Evolutionary conservation across 768 basidiomycete species (phyloP).

Genomic region (Tricholoma bakamatsutake): DNA sequence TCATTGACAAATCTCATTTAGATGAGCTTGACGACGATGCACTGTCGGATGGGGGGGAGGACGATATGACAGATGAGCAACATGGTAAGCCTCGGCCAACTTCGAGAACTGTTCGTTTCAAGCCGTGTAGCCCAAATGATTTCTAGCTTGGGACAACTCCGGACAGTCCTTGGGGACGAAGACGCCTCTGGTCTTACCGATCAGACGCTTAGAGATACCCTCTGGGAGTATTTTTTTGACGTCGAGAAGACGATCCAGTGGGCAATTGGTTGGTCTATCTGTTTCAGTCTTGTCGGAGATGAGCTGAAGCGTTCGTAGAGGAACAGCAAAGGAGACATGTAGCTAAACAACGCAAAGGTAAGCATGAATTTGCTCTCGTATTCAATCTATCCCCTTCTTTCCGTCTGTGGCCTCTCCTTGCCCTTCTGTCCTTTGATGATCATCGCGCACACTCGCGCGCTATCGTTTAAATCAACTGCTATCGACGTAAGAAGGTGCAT

Average conservation of each 20-base stretch:
- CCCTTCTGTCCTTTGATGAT: slow-evolving; percentile 8
- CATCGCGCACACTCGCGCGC: slow-evolving; percentile 6
- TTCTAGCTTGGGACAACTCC: slow-evolving; percentile 63
- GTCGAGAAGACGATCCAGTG: slow-evolving; percentile 69
- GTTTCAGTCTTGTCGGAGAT: slow-evolving; percentile 1
- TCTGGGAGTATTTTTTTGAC: slow-evolving; percentile 90
- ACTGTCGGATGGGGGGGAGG: slow-evolving; percentile 71
- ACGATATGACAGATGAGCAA: slow-evolving; percentile 78
- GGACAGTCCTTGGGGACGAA: slow-evolving; percentile 60
- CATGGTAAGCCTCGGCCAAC: slow-evolving; percentile 43
- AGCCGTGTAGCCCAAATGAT: slow-evolving; percentile 55
- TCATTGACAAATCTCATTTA: slow-evolving; percentile 22
- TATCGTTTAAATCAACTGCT: slow-evolving; percentile 18
- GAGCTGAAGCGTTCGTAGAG: slow-evolving; percentile 37
- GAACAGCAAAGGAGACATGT: slow-evolving; percentile 58
- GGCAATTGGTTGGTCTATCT: slow-evolving; percentile 57
- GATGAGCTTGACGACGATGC: slow-evolving; percentile 85
- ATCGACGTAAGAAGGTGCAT: slow-evolving; percentile 57
- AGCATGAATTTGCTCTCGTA: slow-evolving; percentile 35
- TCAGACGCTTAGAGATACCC: slow-evolving; percentile 62
- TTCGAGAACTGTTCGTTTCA: slow-evolving; percentile 1
- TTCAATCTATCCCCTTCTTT: slow-evolving; percentile 18
- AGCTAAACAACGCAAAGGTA: slow-evolving; percentile 80
- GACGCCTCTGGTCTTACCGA: slow-evolving; percentile 66
- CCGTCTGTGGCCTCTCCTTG: slow-evolving; percentile 25